Percentiles rank a stretch among this genome's conserved stretches.
These are phyloP conservation scores for Phytophthora meadii DNA, from an alignment of 352 stramenopile species.

Conservation along the genomic window DNA sequence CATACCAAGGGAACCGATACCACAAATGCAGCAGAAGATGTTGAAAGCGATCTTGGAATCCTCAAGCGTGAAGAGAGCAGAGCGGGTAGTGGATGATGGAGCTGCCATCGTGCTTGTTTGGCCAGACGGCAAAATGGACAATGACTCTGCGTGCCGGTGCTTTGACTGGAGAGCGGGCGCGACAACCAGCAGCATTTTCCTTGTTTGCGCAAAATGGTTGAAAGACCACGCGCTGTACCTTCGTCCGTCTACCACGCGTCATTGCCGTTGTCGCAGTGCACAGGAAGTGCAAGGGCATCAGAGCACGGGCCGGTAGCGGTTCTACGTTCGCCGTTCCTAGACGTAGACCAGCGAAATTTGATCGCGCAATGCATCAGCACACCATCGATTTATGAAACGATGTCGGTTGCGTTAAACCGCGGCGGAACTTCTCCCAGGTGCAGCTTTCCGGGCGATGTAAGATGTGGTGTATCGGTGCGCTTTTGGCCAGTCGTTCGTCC, in stretches of 20 bases:
- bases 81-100: constrained; percentile 10
- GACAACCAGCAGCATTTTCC: constrained; percentile 30
- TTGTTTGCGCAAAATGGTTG: constrained; percentile 30
- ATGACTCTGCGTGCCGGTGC: constrained; percentile 23
- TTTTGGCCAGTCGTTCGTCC: constrained; percentile 12
- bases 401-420: not conserved
- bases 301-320: not conserved
- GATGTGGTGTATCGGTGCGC: not conserved
- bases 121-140: constrained; percentile 16
- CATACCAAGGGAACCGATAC: constrained; percentile 42
- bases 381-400: constrained; percentile 8
- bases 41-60: constrained; percentile 55
- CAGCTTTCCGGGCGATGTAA: not conserved
- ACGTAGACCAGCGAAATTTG: constrained; percentile 25
- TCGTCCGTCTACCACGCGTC: constrained; percentile 24
- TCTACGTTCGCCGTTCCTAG: constrained; percentile 13
- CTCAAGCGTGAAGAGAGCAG: constrained; percentile 51
- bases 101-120: constrained; percentile 13
- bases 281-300: constrained; percentile 1
- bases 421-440: not conserved
- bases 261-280: constrained; percentile 19
- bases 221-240: constrained; percentile 12
- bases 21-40: constrained; percentile 51
- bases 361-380: constrained; percentile 14
- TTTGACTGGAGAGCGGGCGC: constrained; percentile 19